These are phyloP conservation scores for Colletotrichum liaoningense DNA, from an alignment of 2,329 filamentous ascomycete genomes.

Conservation along the genomic window DNA sequence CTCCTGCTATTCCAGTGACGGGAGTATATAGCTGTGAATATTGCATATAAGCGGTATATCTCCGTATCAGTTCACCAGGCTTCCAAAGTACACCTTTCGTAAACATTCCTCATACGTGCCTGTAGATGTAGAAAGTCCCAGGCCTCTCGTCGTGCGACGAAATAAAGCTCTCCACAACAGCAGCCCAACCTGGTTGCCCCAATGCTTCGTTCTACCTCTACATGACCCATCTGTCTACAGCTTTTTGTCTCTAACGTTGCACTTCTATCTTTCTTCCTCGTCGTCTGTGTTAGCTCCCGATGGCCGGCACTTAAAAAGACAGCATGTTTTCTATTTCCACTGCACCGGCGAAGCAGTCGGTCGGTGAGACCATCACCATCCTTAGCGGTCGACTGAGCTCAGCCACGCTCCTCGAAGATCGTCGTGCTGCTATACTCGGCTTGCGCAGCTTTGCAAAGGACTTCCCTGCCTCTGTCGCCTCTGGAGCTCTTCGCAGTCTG, in stretches of 20 bases:
- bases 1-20: background rate
- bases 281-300: slow-evolving; percentile 10
- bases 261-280: background rate
- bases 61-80: background rate
- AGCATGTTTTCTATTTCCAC: slow-evolving; percentile 73
- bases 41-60: background rate
- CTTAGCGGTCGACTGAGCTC: slow-evolving; percentile 88
- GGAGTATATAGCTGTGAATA: background rate
- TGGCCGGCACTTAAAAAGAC: slow-evolving; percentile 32
- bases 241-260: background rate
- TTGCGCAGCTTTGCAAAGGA: slow-evolving; percentile 96
- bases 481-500: slow-evolving; percentile 87
- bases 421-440: slow-evolving; percentile 91
- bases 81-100: background rate
- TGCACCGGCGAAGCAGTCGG: slow-evolving; percentile 94
- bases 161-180: background rate
- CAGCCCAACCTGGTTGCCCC: background rate
- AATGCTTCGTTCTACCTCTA: background rate
- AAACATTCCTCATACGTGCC: background rate
- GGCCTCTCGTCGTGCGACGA: background rate
- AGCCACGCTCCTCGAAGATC: slow-evolving; percentile 92
- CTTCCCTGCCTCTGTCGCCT: slow-evolving; percentile 95
- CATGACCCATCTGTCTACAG: background rate
- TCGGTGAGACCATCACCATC: slow-evolving; percentile 91
- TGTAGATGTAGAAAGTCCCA: background rate